Base-by-base conservation (phyloP, 2,329 filamentous ascomycete genomes). In the Stachybotrys chartarum region DNA sequence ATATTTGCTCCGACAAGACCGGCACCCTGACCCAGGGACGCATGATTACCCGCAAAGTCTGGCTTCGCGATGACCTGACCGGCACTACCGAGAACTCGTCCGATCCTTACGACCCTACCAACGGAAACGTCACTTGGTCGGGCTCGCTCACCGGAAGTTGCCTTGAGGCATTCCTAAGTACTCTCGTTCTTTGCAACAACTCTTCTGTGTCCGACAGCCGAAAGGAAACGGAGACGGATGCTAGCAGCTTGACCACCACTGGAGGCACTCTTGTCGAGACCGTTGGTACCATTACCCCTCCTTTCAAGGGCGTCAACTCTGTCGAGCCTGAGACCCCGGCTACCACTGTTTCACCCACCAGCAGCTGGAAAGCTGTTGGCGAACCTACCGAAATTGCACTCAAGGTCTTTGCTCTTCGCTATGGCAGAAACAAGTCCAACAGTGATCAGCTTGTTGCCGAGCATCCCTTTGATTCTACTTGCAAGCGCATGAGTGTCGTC, bases 401-500 rank as follows among this genome's bases (percentile, higher is more conserved):
- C 16, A 85, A 88, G 59, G 86, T 90, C 10, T 86, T 90, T 58
- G 85, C 86, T 50, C 84, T 85, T 72, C 82, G 87, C 17, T 89
- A 89, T 61, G 77, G 78, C 32, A 77, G 78, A 57, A 76, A 73
- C 53, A 79, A 78, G 64, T 66, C 68, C 24, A 69, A 70, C n/a
- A 62, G 66, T 30, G 75, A 78, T 55, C 68, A 71, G 45, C 71
- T 85, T 49, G 63, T 87, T 10, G 79, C 82, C 1, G 87, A 90
- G 63, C 86, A 86, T 54, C 86, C 86, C 2, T 90, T 90, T 63
- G 86, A 90, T 66, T 89, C 86, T 0, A 82, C 82, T 44, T 81
- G 86, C 69, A 90, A 90, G 73, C 80, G 85, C 56, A 90, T 90
- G 87, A 86, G 84, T 44, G 86, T 90, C 51, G 79, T 89, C 31